These are phyloP conservation scores for Trichoderma atroviride DNA, from an alignment of 2,329 filamentous ascomycete genomes.

Conservation along the genomic window DNA sequence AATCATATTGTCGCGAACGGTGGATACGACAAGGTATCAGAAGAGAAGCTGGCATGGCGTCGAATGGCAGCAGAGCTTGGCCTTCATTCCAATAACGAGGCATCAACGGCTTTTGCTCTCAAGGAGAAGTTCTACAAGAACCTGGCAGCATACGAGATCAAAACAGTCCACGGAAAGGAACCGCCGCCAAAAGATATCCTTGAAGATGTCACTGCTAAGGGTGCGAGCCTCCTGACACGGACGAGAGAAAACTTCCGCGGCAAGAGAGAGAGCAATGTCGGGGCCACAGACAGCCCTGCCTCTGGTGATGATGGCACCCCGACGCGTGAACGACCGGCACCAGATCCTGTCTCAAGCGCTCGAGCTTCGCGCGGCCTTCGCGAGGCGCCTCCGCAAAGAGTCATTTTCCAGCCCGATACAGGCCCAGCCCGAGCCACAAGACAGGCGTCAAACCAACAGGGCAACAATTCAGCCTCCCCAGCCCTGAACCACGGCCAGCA, in stretches of 20 bases:
- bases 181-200: constrained; percentile 87
- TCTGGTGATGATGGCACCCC: constrained; percentile 64
- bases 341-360: constrained; percentile 56
- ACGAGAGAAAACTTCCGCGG: constrained; percentile 74
- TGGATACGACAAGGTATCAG: constrained; percentile 83
- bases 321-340: constrained; percentile 53
- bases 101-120: constrained; percentile 81
- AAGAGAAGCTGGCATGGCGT: constrained; percentile 84
- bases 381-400: constrained; percentile 81
- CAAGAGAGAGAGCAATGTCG: constrained; percentile 53
- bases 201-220: constrained; percentile 84
- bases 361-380: constrained; percentile 68
- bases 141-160: constrained; percentile 84
- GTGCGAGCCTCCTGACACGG: constrained; percentile 75
- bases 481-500: constrained; percentile 35
- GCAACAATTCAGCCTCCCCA: constrained; percentile 33
- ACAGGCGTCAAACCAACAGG: constrained; percentile 54
- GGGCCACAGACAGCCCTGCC: constrained; percentile 59
- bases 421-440: constrained; percentile 65
- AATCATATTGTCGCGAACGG: constrained; percentile 74
- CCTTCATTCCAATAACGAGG: constrained; percentile 71
- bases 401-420: constrained; percentile 83
- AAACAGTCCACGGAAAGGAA: constrained; percentile 73
- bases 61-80: constrained; percentile 76
- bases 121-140: constrained; percentile 92